These are phyloP conservation scores for Eucalyptus fibrosa DNA, from an alignment of 345 rosid species.

Conservation along the genomic window DNA sequence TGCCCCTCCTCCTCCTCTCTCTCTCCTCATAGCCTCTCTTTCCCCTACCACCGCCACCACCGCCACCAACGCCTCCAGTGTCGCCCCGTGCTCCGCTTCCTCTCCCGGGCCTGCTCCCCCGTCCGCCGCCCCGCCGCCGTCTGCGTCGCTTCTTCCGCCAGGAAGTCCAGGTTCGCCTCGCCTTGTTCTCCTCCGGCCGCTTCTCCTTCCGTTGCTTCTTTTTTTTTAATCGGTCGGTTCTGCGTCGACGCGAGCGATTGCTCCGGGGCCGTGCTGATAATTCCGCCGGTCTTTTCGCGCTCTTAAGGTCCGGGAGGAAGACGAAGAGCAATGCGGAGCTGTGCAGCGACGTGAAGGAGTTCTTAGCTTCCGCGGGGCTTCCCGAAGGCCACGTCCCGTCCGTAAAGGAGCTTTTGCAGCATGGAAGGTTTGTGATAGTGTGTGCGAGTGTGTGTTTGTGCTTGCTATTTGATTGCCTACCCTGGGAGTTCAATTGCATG, in stretches of 20 bases:
- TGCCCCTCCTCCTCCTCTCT: constrained; percentile 3
- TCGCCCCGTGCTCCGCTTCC: neutral
- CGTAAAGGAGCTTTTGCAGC: constrained; percentile 56
- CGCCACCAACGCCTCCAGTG: neutral
- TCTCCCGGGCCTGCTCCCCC: neutral
- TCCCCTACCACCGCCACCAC: neutral
- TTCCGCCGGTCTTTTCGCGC: neutral
- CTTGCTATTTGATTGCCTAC: neutral
- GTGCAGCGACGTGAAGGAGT: constrained; percentile 47
- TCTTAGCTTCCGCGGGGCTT: constrained; percentile 50
- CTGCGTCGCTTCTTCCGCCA: neutral
- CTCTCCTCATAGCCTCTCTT: constrained; percentile 7
- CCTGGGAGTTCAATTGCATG: neutral
- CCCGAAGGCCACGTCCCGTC: constrained; percentile 68
- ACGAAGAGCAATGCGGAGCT: constrained; percentile 73
- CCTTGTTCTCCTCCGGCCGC: neutral
- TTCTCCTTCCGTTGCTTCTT: neutral
- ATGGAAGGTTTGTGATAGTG: constrained; percentile 45
- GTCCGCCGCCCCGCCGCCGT: neutral
- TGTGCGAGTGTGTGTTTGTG: neutral
- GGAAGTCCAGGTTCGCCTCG: neutral
- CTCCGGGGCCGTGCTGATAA: neutral
- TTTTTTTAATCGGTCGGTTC: neutral
- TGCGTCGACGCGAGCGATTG: neutral
- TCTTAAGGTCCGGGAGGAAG: constrained; percentile 21